These are phyloP conservation scores for Bodo saltans DNA, from an alignment of 78 protist species.

Conservation along the genomic window DNA sequence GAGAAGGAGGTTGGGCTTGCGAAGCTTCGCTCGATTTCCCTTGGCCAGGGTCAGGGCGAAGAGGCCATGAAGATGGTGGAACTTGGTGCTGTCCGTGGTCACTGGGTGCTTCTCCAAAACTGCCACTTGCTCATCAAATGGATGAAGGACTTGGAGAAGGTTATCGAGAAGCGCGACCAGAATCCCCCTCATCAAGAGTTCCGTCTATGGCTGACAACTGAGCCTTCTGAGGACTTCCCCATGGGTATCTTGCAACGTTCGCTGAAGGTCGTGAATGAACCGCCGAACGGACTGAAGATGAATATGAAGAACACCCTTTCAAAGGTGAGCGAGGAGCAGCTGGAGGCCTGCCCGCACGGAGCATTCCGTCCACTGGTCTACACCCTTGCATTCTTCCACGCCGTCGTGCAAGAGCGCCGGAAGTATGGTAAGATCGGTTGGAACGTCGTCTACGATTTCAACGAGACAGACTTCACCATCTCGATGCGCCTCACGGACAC, in stretches of 20 bases:
- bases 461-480: constrained; percentile 79
- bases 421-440: constrained; percentile 92
- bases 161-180: constrained; percentile 53
- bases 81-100: constrained; percentile 71
- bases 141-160: constrained; percentile 77
- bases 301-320: constrained; percentile 69
- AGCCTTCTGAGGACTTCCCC: constrained; percentile 83
- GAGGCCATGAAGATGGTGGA: constrained; percentile 68
- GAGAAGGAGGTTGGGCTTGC: constrained; percentile 53
- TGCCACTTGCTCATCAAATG: constrained; percentile 84
- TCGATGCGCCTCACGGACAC: constrained; percentile 52
- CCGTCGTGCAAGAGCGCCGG: constrained; percentile 90
- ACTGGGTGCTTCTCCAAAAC: constrained; percentile 89
- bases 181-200: constrained; percentile 64
- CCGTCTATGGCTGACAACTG: constrained; percentile 92
- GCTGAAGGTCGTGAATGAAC: constrained; percentile 92
- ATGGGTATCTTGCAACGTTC: constrained; percentile 86
- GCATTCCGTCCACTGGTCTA: constrained; percentile 76
- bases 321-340: constrained; percentile 55
- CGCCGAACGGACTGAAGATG: constrained; percentile 85
- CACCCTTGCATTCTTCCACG: constrained; percentile 88
- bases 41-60: constrained; percentile 82
- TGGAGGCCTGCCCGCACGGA: constrained; percentile 60
- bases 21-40: constrained; percentile 50
- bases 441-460: constrained; percentile 89